These are phyloP conservation scores for Metroxylon sagu DNA, from an alignment of 176 grass and related monocot genomes.

Conservation along the genomic window DNA sequence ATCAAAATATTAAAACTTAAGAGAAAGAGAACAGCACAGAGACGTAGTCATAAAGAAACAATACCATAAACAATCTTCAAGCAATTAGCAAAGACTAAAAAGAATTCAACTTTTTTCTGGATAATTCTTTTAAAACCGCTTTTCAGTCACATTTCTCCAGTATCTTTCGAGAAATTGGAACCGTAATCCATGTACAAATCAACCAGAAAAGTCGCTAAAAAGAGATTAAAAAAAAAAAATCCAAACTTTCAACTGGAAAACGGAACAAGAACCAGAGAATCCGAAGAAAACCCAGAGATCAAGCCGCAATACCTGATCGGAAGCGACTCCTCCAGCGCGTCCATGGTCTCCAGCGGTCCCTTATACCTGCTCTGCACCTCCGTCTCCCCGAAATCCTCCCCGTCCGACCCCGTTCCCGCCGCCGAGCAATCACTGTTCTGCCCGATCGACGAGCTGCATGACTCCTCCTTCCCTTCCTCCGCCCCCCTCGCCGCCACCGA, in stretches of 20 bases:
- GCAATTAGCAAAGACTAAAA: too few relatives aligned
- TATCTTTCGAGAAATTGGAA: too few relatives aligned
- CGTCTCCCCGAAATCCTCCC: constrained; percentile 51
- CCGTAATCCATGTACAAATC: background rate
- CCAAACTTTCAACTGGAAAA: background rate
- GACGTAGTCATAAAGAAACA: too few relatives aligned
- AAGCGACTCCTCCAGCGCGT: constrained; percentile 77
- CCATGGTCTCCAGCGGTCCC: constrained; percentile 85
- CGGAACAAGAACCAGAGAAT: background rate
- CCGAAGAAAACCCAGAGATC: constrained; percentile 13
- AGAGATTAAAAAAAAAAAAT: background rate
- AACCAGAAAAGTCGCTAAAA: background rate
- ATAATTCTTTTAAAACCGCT: too few relatives aligned
- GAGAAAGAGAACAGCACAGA: too few relatives aligned
- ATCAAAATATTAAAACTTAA: too few relatives aligned
- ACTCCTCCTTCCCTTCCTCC: constrained; percentile 28
- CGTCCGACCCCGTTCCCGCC: constrained; percentile 10
- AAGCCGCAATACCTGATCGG: constrained; percentile 43
- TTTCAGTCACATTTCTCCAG: too few relatives aligned
- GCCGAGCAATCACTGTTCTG: constrained; percentile 53
- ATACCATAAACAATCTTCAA: too few relatives aligned
- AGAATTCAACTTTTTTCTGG: too few relatives aligned
- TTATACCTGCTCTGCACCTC: constrained; percentile 89
- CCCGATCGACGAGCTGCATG: constrained; percentile 46
- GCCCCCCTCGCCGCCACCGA: constrained; percentile 28